Base-by-base conservation (phyloP, 768 basidiomycete species). In the Tubosaeta sp. region DNA sequence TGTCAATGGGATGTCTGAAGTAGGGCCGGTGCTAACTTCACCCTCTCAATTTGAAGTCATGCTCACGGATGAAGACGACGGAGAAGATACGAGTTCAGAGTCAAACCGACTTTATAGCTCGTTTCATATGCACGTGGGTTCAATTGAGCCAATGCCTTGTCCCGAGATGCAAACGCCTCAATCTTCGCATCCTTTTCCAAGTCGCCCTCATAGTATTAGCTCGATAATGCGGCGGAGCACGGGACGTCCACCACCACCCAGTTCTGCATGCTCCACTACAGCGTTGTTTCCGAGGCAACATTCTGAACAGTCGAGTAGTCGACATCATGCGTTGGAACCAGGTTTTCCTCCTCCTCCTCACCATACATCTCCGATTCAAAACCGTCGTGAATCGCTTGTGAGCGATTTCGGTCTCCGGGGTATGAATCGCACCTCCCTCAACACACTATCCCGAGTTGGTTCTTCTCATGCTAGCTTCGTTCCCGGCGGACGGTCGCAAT, bases 41-140 rank as follows among this genome's bases (percentile, higher is more conserved):
- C 62, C 65, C 4, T 30, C 57, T 11, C 63, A 60, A 35, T 65
- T 65, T 36, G 57, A 58, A 36, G 29, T 40, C 46, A 31, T 22
- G 7, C 51, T 55, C 27, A 6, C 44, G 11, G 60, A 63, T 18
- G 63, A 58, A 53, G 60, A 65, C 19, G 64, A 57, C 3, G 54
- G 46, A 21, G 54, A 53, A 34, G 49, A 56, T 34, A 45, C 56
- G 19, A 35, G 29, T 32, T 57, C 55, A 1, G 57, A 54, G 30
- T 49, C 64, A 31, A 52, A 42, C 41, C 51, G 22, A 42, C 40
- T 58, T 42, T 38, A 46, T 41, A 42, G 21, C 31, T 35, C 41
- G 32, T 49, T 56, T 44, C 43, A 42, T 25, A 50, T 46, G 16
- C 58, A 42, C 24, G 25, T 24, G 31, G 52, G 43, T 45, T 39